Evolutionary conservation across 2,329 filamentous ascomycete species (phyloP), one percentile per base, ranked within the genome.

Genomic region (Apiospora koreana): DNA sequence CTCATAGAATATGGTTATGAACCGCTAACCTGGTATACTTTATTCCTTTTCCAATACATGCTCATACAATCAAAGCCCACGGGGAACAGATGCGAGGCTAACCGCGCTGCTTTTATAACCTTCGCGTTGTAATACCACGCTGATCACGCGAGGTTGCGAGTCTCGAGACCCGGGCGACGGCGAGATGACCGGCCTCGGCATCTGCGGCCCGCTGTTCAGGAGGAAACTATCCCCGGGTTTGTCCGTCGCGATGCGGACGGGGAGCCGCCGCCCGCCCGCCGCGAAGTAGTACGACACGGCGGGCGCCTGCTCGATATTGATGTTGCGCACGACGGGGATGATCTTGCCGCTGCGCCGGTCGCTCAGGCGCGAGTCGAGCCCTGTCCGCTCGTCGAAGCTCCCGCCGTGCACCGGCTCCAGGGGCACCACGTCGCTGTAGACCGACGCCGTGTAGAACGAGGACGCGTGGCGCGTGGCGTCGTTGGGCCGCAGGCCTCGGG

Each of bases 301-400:
- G 42, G 65, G 65, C 23, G 65, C 65, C 42, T 46, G 65, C 42
- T 67, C 65, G 31, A 67, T 67, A 8, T 28, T 43, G 31, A 67
- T 46, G 16, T 28, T 43, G 16, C 65, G 42, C 42, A 46, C 45
- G 23, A 67, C 65, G 8, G 65, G 65, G 16, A 43, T 31, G 14
- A n/a, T 21, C 16, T 46, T 46, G 16, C 65, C 65, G 25, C 43
- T 31, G 16, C 41, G 65, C 41, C 38, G 38, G 23, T 43, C 41
- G 23, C 41, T 21, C 4, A 21, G 3, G 14, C 25, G 7, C 8
- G 42, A 28, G 42, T 42, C 23, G 38, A 66, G 42, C 28, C 35
- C 42, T 3, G 65, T 35, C 16, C 23, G 65, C 0, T 45, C 64
- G 38, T 42, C 38, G 31, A 62, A 62, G 31, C 54, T 18, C 1